Evolutionary conservation across 2,329 filamentous ascomycete species (phyloP), one percentile per base, ranked within the genome.

Genomic region (Hypoxylon sp.): DNA sequence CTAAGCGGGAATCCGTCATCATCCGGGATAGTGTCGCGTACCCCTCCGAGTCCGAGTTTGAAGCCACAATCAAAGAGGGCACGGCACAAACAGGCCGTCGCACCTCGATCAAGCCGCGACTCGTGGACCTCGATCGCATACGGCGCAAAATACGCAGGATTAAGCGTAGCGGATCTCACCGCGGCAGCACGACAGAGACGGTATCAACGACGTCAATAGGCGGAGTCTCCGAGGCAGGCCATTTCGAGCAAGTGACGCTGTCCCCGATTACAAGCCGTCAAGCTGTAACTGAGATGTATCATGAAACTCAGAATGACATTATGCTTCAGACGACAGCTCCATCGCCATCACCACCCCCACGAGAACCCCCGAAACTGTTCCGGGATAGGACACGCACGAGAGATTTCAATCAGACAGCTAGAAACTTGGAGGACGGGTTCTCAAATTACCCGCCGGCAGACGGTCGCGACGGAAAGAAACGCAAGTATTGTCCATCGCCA

Each of bases 1-100:
- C 62, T 29, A 65, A 58, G 39, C 50, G 60, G 4, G 67, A 47
- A 2, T 53, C 67, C 4, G 53, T 62, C n/a, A 54, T 53, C 9
- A 50, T 70, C 53, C 64, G 67, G 8, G 65, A 62, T 3, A 70
- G 67, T 58, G 52, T 70, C 13, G 50, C 42, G n/a, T 70, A 70
- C 37, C 60, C 67, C 0, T 67, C 67, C 3, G 64, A 62, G 9
- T 65, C 64, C 5, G 54, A 44, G 1, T 70, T 70, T 61, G 67
- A 70, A 46, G 61, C 50, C 13, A 67, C 54, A 1, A 68, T 70
- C 31, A 51, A 55, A 19, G 55, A 59, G 42, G 64, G 67, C 29
- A 67, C 61, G 19, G 67, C 67, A 26, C 48, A 65, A 31, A 55
- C 31, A 6, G 52, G 64, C 17, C 47, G 37, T 2, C 64, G 61